These are phyloP conservation scores for Boletus rubropictus DNA, from an alignment of 768 basidiomycete species.

Conservation along the genomic window DNA sequence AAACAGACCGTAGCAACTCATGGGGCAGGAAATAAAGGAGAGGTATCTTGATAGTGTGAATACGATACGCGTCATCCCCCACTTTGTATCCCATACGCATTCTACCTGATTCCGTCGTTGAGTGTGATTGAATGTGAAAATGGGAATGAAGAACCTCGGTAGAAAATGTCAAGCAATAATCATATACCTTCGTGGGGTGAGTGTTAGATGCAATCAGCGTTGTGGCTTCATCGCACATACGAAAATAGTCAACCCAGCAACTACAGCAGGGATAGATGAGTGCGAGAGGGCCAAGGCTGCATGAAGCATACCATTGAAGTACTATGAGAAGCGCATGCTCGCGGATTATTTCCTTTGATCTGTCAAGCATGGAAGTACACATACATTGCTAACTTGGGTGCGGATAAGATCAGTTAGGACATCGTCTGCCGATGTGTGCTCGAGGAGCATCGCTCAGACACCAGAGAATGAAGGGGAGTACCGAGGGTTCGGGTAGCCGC, in stretches of 20 bases:
- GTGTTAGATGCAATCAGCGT: neutral
- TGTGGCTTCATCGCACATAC: conserved; percentile 4
- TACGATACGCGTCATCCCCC: conserved; percentile 17
- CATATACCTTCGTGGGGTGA: conserved; percentile 6
- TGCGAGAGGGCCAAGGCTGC: too few species aligned
- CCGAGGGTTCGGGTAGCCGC: neutral
- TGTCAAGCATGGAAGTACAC: neutral
- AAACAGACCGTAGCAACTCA: conserved; percentile 16
- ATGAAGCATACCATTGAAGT: conserved; percentile 12
- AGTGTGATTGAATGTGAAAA: neutral
- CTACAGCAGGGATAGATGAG: conserved; percentile 2
- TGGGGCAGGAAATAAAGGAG: conserved; percentile 12
- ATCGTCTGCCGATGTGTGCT: neutral
- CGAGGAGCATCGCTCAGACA: conserved; percentile 5
- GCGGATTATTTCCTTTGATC: neutral
- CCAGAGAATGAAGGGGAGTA: too few species aligned
- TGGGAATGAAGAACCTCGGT: conserved; percentile 14
- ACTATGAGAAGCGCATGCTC: neutral
- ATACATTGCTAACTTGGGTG: conserved; percentile 22
- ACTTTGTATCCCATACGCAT: conserved; percentile 21
- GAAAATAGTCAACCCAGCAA: conserved; percentile 16
- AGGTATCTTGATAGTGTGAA: conserved; percentile 27
- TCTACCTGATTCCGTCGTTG: conserved; percentile 12
- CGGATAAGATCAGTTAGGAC: conserved; percentile 6
- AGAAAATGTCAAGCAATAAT: conserved; percentile 23